Conservation (phyloP, 1,284 basidiomycete genomes). For the Caloboletus firmus region DNA sequence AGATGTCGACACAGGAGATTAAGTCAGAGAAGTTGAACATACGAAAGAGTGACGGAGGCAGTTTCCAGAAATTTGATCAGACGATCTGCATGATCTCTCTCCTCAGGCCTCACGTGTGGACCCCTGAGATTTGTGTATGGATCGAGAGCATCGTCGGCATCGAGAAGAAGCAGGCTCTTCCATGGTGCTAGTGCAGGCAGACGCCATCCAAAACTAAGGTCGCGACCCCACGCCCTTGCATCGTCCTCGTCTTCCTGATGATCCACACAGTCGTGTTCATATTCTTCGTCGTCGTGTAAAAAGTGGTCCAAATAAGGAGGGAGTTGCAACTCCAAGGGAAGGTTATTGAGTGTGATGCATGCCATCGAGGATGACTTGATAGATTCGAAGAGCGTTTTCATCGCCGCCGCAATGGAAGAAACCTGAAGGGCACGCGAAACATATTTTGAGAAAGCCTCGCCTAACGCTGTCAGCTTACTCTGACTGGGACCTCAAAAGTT, state of each 20-base stretch:
- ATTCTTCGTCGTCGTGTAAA: constrained; percentile 57
- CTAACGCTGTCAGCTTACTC: constrained; percentile 37
- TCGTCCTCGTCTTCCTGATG: constrained; percentile 54
- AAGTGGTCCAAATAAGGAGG: constrained; percentile 75
- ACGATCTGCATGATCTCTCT: constrained; percentile 65
- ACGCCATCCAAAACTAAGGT: constrained; percentile 67
- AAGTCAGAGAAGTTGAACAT: constrained; percentile 28
- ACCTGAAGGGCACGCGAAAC: constrained; percentile 56
- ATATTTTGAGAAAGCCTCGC: constrained; percentile 56
- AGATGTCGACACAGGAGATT: constrained; percentile 1
- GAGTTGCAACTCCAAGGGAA: constrained; percentile 79
- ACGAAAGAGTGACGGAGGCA: constrained; percentile 66
- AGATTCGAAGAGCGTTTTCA: constrained; percentile 74
- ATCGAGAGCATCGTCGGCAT: constrained; percentile 61
- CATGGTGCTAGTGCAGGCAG: constrained; percentile 82
- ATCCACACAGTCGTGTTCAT: constrained; percentile 42
- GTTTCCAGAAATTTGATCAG: constrained; percentile 68
- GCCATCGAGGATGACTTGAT: constrained; percentile 72
- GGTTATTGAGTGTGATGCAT: constrained; percentile 70
- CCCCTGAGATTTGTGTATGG: constrained; percentile 60
- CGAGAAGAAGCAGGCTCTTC: constrained; percentile 85
- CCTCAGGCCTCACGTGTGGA: constrained; percentile 62
- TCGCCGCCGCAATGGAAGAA: constrained; percentile 72
- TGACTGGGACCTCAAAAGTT: not conserved
- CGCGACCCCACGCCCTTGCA: constrained; percentile 63